Evolutionary conservation across 306 rosid genomes (phyloP).

Genomic region (Mucuna pruriens): DNA sequence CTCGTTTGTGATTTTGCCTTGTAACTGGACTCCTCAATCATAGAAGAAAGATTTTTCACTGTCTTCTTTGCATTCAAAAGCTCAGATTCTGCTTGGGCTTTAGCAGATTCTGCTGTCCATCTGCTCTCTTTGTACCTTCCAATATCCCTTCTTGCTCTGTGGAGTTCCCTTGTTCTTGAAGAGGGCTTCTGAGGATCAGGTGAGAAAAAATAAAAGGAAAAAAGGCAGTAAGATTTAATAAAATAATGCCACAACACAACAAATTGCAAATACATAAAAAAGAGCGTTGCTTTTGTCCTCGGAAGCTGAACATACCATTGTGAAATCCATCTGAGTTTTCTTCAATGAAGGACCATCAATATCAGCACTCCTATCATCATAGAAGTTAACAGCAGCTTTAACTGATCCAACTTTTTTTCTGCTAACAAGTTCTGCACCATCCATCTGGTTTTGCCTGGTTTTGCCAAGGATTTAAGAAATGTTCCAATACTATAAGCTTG

Average conservation of each 20-base stretch:
- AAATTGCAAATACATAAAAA: conserved; percentile 30
- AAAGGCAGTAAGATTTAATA: not conserved
- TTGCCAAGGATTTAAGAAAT: not conserved
- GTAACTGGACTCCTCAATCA: conserved; percentile 55
- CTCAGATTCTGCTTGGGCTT: conserved; percentile 65
- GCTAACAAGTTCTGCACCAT: conserved; percentile 48
- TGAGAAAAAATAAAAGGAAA: not conserved
- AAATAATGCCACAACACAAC: not conserved
- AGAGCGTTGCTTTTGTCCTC: not conserved
- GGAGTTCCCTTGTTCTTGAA: conserved; percentile 70
- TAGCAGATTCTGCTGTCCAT: conserved; percentile 56
- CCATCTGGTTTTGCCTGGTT: conserved; percentile 49
- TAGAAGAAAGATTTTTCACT: conserved; percentile 51
- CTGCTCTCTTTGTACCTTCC: conserved; percentile 55
- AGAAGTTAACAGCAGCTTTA: conserved; percentile 55
- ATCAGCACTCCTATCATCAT: conserved; percentile 55
- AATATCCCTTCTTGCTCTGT: conserved; percentile 58
- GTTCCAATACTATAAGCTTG: conserved; percentile 6
- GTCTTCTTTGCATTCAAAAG: conserved; percentile 56
- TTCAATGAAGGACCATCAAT: conserved; percentile 43
- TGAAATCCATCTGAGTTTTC: conserved; percentile 48
- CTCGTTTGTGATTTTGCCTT: conserved; percentile 36
- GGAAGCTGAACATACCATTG: conserved; percentile 53
- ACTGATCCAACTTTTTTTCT: conserved; percentile 67
- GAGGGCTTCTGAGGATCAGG: conserved; percentile 44